Evolutionary conservation across 345 rosid genomes (phyloP), one percentile per base, ranked within the genome.

Genomic region (Chamaenerion angustifolium): DNA sequence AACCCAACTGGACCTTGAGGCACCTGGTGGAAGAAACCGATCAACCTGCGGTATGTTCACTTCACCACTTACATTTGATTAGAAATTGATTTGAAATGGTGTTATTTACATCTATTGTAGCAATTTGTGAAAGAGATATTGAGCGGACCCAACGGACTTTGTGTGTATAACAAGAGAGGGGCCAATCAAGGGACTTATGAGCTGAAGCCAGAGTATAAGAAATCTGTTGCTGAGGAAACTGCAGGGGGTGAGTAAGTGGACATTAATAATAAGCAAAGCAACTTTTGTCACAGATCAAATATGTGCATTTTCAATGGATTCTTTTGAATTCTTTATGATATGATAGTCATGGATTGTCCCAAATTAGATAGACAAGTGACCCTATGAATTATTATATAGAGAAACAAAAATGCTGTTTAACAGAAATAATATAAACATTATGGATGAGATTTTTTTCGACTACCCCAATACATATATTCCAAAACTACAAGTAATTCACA

Each of bases 61-160:
- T n/a, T n/a, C n/a, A n/a, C n/a, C n/a, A n/a, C 16, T 42, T 21
- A 21, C 25, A 21, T 21, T 21, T 23, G 49, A 13, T 56, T 19
- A 25, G 13, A 16, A 10, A 8, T 13, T 27, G 41, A 14, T 4
- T 12, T 11, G 27, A 41, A n/a, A 40, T n/a, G n/a, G n/a, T n/a
- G n/a, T n/a, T 23, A 25, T 19, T 46, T 46, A 43, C 5, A 11
- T 41, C 21, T 54, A 19, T 16, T 67, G 79, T 80, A 84, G 70
- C 98, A 92, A 76, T 92, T 87, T 64, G 73, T 92, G 76, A 92
- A 92, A 67, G 98, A 92, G 75, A 80, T 92, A 67, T 56, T 92
- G 47, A 92, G 80, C 54, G 98, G 87, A 73, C 88, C 84, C 0
- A 92, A 82, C 54, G 98, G 87, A 73, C 89, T 87, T 0, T 87